A percentile compares a stretch with the other conserved stretches of the same genome.
These are phyloP conservation scores for Scenedesmus sp. DNA, from an alignment of 163 green algal species.

Conservation along the genomic window DNA sequence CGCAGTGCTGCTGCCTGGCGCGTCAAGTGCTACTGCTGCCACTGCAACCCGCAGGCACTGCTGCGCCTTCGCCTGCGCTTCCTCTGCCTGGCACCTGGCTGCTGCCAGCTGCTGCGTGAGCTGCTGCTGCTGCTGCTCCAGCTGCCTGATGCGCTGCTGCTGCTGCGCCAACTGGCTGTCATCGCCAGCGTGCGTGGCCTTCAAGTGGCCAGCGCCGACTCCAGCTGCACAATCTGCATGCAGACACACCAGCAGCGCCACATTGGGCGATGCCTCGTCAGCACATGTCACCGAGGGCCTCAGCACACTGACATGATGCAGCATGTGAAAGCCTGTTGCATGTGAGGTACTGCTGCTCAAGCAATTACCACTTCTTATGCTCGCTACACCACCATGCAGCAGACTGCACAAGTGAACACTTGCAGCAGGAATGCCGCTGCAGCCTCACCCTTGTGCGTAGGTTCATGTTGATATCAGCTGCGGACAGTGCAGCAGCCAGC, in stretches of 20 bases:
- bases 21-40: constrained; percentile 18
- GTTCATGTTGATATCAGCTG: constrained; percentile 45
- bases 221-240: constrained; percentile 55
- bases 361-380: no score
- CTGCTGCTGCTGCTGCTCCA: constrained; percentile 18
- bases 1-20: background rate
- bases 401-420: background rate
- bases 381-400: background rate
- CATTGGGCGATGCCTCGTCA: background rate
- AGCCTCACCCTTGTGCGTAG: constrained; percentile 8
- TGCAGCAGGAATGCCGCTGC: background rate
- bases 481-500: constrained; percentile 4
- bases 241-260: background rate
- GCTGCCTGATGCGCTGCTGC: constrained; percentile 28
- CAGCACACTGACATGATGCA: no score
- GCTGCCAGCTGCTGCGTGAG: constrained; percentile 30
- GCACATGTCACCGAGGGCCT: no score
- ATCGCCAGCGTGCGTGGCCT: constrained; percentile 23
- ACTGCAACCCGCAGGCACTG: constrained; percentile 29
- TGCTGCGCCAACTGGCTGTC: constrained; percentile 22
- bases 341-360: no score
- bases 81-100: background rate
- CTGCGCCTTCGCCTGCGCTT: constrained; percentile 27
- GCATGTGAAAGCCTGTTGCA: no score
- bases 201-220: background rate